A percentile compares a stretch with the other conserved stretches of the same genome.
These are phyloP conservation scores for Malus asiatica DNA, from an alignment of 306 rosid species.

Conservation along the genomic window DNA sequence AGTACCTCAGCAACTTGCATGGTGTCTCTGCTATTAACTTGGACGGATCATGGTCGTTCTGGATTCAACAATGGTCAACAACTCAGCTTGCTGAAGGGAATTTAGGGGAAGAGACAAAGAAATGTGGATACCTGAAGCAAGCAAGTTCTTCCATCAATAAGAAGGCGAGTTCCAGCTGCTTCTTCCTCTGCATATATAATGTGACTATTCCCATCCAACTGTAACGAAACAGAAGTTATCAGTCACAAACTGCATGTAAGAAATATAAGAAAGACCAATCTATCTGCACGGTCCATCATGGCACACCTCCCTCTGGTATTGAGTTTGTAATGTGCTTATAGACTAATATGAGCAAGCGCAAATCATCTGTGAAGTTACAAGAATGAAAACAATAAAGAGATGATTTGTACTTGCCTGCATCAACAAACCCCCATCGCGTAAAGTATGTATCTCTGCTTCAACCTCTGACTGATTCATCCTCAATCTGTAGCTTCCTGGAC, in stretches of 20 bases:
- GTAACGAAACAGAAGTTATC: slow-evolving; percentile 28
- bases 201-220: slow-evolving; percentile 99
- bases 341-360: not conserved
- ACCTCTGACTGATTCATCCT: slow-evolving; percentile 70
- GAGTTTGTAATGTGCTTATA: not conserved
- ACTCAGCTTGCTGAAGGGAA: slow-evolving; percentile 9
- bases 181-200: slow-evolving; percentile 97
- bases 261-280: too few relatives aligned
- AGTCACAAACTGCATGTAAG: slow-evolving; percentile 7
- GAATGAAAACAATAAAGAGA: slow-evolving; percentile 13
- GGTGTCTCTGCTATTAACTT: slow-evolving; percentile 95
- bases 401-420: slow-evolving; percentile 79
- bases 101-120: not conserved
- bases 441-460: slow-evolving; percentile 95
- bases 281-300: too few relatives aligned
- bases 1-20: slow-evolving; percentile 83
- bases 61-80: slow-evolving; percentile 28
- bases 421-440: slow-evolving; percentile 97
- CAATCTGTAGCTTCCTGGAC: slow-evolving; percentile 81
- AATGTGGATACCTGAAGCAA: slow-evolving; percentile 82
- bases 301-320: too few relatives aligned
- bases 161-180: slow-evolving; percentile 99
- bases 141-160: slow-evolving; percentile 99
- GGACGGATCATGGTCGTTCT: slow-evolving; percentile 97
- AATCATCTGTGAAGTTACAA: not conserved